Base-by-base conservation (phyloP, 352 stramenopile genomes). In the Globisporangium ultimum region DNA sequence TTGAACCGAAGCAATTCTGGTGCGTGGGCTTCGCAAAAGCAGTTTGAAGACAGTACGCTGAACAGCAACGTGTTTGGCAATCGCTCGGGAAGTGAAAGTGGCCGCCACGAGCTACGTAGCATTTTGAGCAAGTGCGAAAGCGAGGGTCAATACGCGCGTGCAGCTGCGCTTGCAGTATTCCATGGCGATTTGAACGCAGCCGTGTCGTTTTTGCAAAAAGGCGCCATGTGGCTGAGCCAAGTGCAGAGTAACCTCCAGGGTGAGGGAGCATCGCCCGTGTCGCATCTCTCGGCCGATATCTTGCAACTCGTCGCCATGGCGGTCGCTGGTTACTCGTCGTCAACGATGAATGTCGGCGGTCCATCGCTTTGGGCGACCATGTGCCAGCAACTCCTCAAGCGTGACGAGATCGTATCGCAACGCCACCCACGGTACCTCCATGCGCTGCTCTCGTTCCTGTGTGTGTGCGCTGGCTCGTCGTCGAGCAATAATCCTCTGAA, bases 231-330 rank as follows among this genome's bases (percentile, higher is more conserved):
- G 68, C 56, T 90, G n/a, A 80, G 55, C 47, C 76, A 91, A 54
- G 67, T 78, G 43, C 76, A 88, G 47, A 68, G 77, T 42, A 36
- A 5, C 8, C 28, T 36, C 28, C 28, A 36, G 4, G 28, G 51
- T 80, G 18, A 74, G 73, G 53, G 45, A 17, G 45, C 28, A 20
- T 46, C 52, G n/a, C 32, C 52, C 2, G 66, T 61, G 15, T 70
- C 74, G 10, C 83, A 86, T 36, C 28, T 36, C 49, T 83, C 80
- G 15, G 62, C 84, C 1, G 87, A 96, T 53, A 68, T 96, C 17
- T 63, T 93, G n/a, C 81, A 94, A 60, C 78, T 96, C n/a, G 87
- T 93, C 8, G 87, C 87, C 0, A 96, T 96, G 87, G 87, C 87
- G 2, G 66, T 96, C 42, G 85, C 87, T 17, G 87, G 87, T 0